A percentile compares a stretch with the other conserved stretches of the same genome.
Evolutionary conservation across 2,329 filamentous ascomycete genomes (phyloP).

Genomic region (Allantophomopsis lycopodina): DNA sequence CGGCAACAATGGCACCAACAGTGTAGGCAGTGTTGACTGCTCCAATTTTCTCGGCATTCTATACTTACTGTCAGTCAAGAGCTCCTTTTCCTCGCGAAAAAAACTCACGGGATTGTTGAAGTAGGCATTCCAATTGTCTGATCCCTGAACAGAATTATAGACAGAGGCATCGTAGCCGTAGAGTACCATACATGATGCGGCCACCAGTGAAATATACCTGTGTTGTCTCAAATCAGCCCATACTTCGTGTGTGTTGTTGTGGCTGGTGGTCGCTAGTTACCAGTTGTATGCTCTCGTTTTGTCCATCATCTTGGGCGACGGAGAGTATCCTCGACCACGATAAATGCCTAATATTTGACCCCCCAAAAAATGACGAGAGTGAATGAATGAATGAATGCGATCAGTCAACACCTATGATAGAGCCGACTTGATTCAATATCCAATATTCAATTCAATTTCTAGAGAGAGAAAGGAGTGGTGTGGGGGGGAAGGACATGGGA

Average conservation of each 20-base stretch:
- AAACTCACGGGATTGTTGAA: conserved; percentile 28
- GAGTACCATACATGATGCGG: conserved; percentile 31
- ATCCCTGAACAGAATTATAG: conserved; percentile 59
- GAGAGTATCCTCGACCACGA: too few species aligned
- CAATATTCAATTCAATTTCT: too few species aligned
- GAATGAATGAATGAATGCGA: too few species aligned
- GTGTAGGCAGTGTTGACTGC: conserved; percentile 57
- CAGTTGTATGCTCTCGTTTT: conserved; percentile 1
- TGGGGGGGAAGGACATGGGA: too few species aligned
- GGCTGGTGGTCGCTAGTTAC: background rate
- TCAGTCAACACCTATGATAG: too few species aligned
- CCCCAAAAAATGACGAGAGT: too few species aligned
- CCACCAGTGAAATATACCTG: background rate
- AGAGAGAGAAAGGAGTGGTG: too few species aligned
- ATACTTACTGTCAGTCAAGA: conserved; percentile 7
- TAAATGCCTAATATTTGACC: too few species aligned
- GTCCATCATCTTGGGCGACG: background rate
- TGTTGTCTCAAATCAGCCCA: background rate
- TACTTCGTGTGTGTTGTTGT: too few species aligned
- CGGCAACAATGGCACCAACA: conserved; percentile 55
- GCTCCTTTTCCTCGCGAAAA: background rate
- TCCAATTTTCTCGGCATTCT: conserved; percentile 28
- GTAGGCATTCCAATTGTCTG: conserved; percentile 49
- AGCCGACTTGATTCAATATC: too few species aligned
- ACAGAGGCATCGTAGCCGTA: conserved; percentile 65